Evolutionary conservation across 140 eudicot species (phyloP), one percentile per base, ranked within the genome.

Genomic region (Stevia rebaudiana): DNA sequence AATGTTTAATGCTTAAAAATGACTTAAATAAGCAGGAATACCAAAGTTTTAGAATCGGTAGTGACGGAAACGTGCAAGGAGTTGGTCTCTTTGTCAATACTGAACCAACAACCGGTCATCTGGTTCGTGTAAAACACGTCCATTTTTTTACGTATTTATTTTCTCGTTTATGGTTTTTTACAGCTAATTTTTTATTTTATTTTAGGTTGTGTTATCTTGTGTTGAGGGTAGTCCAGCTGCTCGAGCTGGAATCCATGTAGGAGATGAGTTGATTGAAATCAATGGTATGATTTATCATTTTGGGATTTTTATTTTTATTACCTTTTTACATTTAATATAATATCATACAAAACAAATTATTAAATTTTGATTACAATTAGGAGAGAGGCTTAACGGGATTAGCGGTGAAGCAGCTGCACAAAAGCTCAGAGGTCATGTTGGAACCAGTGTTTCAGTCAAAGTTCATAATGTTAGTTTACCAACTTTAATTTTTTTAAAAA

Each of bases 61-160:
- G 95, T 67, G 98, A 91, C 59, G 98, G 98, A 64, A 92, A 92
- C 52, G 84, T 92, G 71, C 98, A 85, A 66, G 98, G 98, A 22
- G 98, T 92, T 60, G 98, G 98, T 68, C 63, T 92, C 44, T 92
- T 92, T 66, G 76, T 92, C 60, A 88, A 83, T 48, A 72, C 57
- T 11, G 92, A 87, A 64, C 98, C 98, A 18, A 83, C 75, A 49
- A 87, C 95, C 2, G 98, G 96, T 41, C 89, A 81, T 76, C 66
- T 87, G 96, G 98, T 92, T 61, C 11, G 96, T 74, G 31, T 52
- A 31, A n/a, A n/a, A 64, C 30, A 39, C 2, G 7, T 11, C 16
- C 61, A 22, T 31, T 28, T 31, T 17, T 35, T 70, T 11, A 36
- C 62, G 47, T 70, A 16, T 60, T 33, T 8, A 23, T 60, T 62